These are phyloP conservation scores for carrot (Daucus carota) DNA, from an alignment of 129 eudicot genomes.

Conservation along the genomic window DH1_v3.0 NC_030381.2:38443001-38443500, in stretches of 20 bases:
- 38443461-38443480: background rate
- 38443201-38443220: conserved; percentile 58
- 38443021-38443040: conserved; percentile 44
- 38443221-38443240: conserved; percentile 31
- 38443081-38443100: conserved; percentile 33
- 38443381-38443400: conserved; percentile 33
- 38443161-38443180: conserved; percentile 27
- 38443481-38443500: background rate
- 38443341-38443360: conserved; percentile 16
- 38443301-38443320: conserved; percentile 68
- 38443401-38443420: conserved; percentile 36
- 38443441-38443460: background rate
- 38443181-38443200: conserved; percentile 52
- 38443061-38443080: conserved; percentile 60
- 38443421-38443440: conserved; percentile 48
- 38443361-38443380: conserved; percentile 35
- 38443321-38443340: conserved; percentile 27
- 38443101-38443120: conserved; percentile 19
- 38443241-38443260: conserved; percentile 47
- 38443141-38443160: conserved; percentile 19
- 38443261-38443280: conserved; percentile 50
- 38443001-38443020: conserved; percentile 14
- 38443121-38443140: conserved; percentile 15
- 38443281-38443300: conserved; percentile 74
- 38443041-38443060: conserved; percentile 48